These are phyloP conservation scores for Pythium brassicae DNA, from an alignment of 352 stramenopile genomes.

Conservation along the genomic window DNA sequence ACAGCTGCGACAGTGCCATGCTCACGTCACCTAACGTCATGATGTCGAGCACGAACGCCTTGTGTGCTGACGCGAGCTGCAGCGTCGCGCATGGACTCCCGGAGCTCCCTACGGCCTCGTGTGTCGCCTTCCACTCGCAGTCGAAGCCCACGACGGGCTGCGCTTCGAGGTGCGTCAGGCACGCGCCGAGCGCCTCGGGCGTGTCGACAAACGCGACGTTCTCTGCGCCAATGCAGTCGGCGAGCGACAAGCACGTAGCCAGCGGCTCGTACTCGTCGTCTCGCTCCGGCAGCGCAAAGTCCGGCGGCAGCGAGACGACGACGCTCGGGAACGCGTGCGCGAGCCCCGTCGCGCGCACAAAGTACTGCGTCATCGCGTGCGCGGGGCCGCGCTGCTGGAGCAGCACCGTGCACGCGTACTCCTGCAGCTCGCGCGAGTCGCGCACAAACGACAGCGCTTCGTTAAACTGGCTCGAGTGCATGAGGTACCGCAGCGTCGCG, in stretches of 20 bases:
- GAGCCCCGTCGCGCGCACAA: conserved; percentile 41
- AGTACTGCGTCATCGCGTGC: conserved; percentile 44
- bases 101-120: conserved; percentile 13
- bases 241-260: conserved; percentile 42
- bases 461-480: conserved; percentile 58
- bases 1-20: conserved; percentile 30
- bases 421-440: conserved; percentile 18
- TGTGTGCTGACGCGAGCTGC: conserved; percentile 55
- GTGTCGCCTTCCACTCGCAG: conserved; percentile 71
- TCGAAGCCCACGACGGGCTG: conserved; percentile 65
- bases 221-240: conserved; percentile 28
- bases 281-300: conserved; percentile 17
- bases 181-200: conserved; percentile 23
- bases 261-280: conserved; percentile 42
- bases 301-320: conserved; percentile 22
- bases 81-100: conserved; percentile 48
- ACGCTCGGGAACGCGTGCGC: conserved; percentile 41
- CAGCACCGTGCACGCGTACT: conserved; percentile 59
- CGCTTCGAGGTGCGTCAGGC: conserved; percentile 32
- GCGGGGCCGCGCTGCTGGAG: conserved; percentile 34
- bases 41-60: conserved; percentile 68
- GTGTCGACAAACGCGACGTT: conserved; percentile 66
- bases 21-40: conserved; percentile 33
- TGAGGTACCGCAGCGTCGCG: conserved; percentile 49
- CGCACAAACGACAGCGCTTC: conserved; percentile 43